Base-by-base conservation (phyloP, 768 basidiomycete genomes). In the Stropharia rugosoannulata region DNA sequence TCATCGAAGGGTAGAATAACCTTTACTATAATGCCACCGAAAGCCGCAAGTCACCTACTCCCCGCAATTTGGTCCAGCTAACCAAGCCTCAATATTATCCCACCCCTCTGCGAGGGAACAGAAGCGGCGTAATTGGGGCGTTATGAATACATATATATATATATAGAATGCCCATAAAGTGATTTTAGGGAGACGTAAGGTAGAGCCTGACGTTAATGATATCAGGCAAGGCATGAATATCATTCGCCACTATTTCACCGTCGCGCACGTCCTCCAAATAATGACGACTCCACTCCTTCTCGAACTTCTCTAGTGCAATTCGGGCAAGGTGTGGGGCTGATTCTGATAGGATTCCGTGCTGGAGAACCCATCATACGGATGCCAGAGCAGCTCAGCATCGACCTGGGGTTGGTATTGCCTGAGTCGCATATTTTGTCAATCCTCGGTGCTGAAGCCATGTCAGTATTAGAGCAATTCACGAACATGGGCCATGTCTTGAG, bases 261-360 rank as follows among this genome's bases (percentile, higher is more conserved):
- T 35, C 62, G 51, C 19, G 54, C 59, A 37, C 59, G 51, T 38
- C 53, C 59, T n/a, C 54, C 57, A 36, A 63, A 71, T 51, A 35
- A 64, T 62, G 35, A 63, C 63, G 46, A 64, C 54, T 50, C 46
- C 39, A 39, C 60, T 47, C 40, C 39, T 42, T 62, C 66, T 61
- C 70, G 67, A 49, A 69, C 69, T 54, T 68, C 70, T 39, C 64
- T 62, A 36, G 63, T 67, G 59, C 80, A 80, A 47, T 76, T 73
- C 9, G 70, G 69, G 51, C 80, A 81, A 53, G 64, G 65, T 5
- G 78, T 76, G 32, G 82, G 80, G 67, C 84, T 86, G 59, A 89
- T 78, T 58, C 88, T 76, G 59, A 89, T 89, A 22, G 88, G 86
- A 64, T 90, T 90, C 62, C 75, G 81, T 44, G 83, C 80, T 27